phyloP scores from a whole-genome alignment of 2,329 filamentous ascomycete genomes.

The Botryosphaeria agaves region DNA sequence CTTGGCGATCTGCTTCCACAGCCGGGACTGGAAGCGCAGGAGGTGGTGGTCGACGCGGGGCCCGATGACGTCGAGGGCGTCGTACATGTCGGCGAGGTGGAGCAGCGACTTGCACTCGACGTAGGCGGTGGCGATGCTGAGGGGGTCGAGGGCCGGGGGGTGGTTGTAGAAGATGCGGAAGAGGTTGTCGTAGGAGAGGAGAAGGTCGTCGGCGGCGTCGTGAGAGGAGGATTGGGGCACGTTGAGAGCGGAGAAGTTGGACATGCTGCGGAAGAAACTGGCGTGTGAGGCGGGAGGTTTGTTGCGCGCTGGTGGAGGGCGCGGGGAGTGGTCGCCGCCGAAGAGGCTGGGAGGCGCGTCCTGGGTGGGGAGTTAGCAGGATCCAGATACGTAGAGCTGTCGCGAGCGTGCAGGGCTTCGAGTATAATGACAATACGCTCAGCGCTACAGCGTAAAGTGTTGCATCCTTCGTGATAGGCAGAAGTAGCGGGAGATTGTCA shows the following conservation, averaged over 20 bases:
- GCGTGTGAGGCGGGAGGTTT: conserved; percentile 46
- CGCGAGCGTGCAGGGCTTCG: no score
- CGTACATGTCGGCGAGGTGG: conserved; percentile 83
- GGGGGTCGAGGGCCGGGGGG: conserved; percentile 58
- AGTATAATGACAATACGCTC: no score
- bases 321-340: conserved; percentile 17
- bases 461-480: no score
- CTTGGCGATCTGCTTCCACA: conserved; percentile 95
- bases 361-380: conserved; percentile 1
- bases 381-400: no score
- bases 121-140: conserved; percentile 86
- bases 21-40: conserved; percentile 71
- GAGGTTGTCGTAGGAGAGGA: conserved; percentile 89
- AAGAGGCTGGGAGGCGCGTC: conserved; percentile 10
- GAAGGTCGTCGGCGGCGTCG: conserved; percentile 49
- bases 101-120: conserved; percentile 86
- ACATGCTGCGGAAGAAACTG: conserved; percentile 74
- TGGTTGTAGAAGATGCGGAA: conserved; percentile 96
- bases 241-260: conserved; percentile 49
- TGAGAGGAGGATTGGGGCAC: conserved; percentile 30
- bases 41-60: conserved; percentile 87
- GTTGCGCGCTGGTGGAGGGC: conserved; percentile 38
- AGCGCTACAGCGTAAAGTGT: no score
- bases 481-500: no score
- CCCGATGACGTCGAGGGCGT: conserved; percentile 73